Base-by-base conservation (phyloP, 1,284 basidiomycete genomes). In the Apiotrichum gamsii region DNA sequence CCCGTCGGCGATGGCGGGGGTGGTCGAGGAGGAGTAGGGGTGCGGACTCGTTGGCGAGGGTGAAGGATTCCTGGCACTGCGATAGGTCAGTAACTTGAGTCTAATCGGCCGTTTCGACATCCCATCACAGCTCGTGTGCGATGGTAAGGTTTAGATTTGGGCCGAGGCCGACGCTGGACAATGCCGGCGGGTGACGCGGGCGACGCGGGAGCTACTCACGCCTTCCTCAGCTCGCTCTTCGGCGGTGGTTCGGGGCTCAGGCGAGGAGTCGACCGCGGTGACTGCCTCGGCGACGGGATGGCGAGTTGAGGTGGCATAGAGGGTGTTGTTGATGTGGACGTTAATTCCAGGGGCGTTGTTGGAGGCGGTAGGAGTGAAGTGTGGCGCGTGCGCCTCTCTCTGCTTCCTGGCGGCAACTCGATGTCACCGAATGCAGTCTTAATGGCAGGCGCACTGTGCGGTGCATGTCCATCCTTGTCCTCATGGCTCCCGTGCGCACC, bases 211-310 rank as follows among this genome's bases (percentile, higher is more conserved):
- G 25, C 25, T 16, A 63, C 64, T 60, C 48, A 68, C 67, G 54
- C 50, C 38, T 49, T 47, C 11, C 67, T 62, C 29, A 61, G 48
- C 39, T 60, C 52, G 45, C 65, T 67, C 34, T 62, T 54, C 18
- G 66, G 65, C 32, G 68, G 68, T n/a, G 62, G 65, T 49, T 68
- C 64, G 3, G 68, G 68, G 54, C 64, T 67, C 21, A 51, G 23
- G 14, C 35, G 30, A 6, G 35, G 4, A 14, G 6, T 42, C 5
- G 31, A 21, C 2, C 15, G 2, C 18, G 41, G 19, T 24, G 40
- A 42, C 21, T 3, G n/a, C 14, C 14, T 32, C 4, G 29, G 40
- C n/a, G 31, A 18, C 8, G 29, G 39, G 6, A 23, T 11, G 21
- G 14, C 29, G 16, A 14, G 29, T 5, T 8, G 14, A 9, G 19